A percentile compares a stretch with the other conserved stretches of the same genome.
Conservation (phyloP, 2,329 filamentous ascomycete species). For the Colletotrichum neosansevieriae region DNA sequence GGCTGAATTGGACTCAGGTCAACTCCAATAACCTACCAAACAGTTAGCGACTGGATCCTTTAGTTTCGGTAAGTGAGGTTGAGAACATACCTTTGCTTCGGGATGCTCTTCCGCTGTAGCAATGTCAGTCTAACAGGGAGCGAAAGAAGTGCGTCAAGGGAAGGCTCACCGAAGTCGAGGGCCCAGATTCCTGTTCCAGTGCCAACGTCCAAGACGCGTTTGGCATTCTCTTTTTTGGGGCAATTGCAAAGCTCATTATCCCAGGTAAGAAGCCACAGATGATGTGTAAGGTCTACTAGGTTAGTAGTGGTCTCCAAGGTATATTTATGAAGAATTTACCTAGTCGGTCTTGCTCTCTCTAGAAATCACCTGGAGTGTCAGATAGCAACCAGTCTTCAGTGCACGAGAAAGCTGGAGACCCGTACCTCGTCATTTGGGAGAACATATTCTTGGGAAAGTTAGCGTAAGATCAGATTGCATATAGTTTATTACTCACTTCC, state of each 20-base stretch:
- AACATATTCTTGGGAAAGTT: constrained; percentile 42
- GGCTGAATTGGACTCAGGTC: constrained; percentile 53
- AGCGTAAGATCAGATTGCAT: not conserved
- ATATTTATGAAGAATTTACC: not conserved
- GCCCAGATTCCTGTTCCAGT: constrained; percentile 40
- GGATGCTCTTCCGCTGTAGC: constrained; percentile 47
- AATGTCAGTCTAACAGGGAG: not conserved
- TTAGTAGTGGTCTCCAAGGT: too few species aligned
- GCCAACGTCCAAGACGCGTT: constrained; percentile 41
- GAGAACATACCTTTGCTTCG: constrained; percentile 43
- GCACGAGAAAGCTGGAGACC: not conserved
- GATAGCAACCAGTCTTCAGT: too few species aligned
- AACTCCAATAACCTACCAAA: constrained; percentile 44
- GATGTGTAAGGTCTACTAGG: constrained; percentile 50
- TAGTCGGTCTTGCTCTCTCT: constrained; percentile 45
- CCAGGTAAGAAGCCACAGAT: constrained; percentile 49
- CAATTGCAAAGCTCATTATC: constrained; percentile 46
- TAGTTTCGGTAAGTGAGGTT: not conserved
- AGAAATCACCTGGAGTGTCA: too few species aligned
- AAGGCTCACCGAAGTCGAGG: constrained; percentile 37
- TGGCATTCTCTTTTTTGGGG: constrained; percentile 44
- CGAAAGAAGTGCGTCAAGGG: too few species aligned
- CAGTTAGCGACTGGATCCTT: not conserved
- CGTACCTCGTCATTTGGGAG: constrained; percentile 45
- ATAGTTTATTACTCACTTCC: constrained; percentile 40